Evolutionary conservation across 2,329 filamentous ascomycete species (phyloP), one percentile per base, ranked within the genome.

Genomic region (Ophiostoma ips): DNA sequence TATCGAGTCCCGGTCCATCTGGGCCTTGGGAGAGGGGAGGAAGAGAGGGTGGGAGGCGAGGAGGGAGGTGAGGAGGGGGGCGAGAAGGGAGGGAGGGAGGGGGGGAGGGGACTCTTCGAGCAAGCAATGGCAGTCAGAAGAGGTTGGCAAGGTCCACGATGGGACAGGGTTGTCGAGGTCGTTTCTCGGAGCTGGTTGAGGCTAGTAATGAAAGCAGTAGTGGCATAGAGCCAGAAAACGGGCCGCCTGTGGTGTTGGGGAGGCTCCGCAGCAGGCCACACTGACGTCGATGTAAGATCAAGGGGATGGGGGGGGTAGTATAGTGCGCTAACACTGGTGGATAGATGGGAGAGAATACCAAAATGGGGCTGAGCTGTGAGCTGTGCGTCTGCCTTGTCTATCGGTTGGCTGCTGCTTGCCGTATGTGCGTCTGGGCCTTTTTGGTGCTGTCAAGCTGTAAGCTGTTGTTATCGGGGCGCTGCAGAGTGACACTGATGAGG

Each of bases 1-100:
- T 60, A 60, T 67, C 61, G 69, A 67, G 62, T 68, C 65, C 63
- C 66, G 69, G 69, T 75, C 73, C 73, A 77, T 77, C 68, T 45
- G 69, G 72, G 66, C 62, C n/a, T 68, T n/a, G n/a, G n/a, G n/a
- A n/a, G n/a, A n/a, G n/a, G n/a, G n/a, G n/a, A n/a, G n/a, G n/a
- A n/a, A n/a, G n/a, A n/a, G n/a, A n/a, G n/a, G n/a, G n/a, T n/a
- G n/a, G n/a, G n/a, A n/a, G n/a, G n/a, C n/a, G n/a, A n/a, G n/a
- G n/a, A n/a, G n/a, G n/a, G n/a, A n/a, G n/a, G n/a, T n/a, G n/a
- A n/a, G n/a, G n/a, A n/a, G n/a, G n/a, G n/a, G n/a, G n/a, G n/a
- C n/a, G n/a, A n/a, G n/a, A n/a, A n/a, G n/a, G n/a, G n/a, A n/a
- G n/a, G n/a, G n/a, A n/a, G n/a, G n/a, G n/a, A n/a, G 18, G 38